A percentile compares a stretch with the other conserved stretches of the same genome.
Evolutionary conservation across 2,329 filamentous ascomycete genomes (phyloP).

Genomic region (Fusarium sp.): DNA sequence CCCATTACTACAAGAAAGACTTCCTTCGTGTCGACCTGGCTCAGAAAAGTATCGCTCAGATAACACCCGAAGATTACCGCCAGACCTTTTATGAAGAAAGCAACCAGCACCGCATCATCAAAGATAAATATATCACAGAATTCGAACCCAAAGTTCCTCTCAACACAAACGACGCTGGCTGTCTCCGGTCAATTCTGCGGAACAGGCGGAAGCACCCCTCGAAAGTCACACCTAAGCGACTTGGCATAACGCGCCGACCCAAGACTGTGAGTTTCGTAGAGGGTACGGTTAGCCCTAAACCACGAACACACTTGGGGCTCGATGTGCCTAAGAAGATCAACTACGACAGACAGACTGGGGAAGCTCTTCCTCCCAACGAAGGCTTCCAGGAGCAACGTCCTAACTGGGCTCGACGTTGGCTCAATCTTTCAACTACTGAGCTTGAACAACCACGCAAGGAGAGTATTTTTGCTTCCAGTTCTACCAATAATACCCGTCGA

Average conservation of each 20-base stretch:
- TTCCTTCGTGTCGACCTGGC: conserved; percentile 25
- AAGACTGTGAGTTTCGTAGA: conserved; percentile 52
- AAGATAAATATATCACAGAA: conserved; percentile 38
- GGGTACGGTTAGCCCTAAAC: conserved; percentile 46
- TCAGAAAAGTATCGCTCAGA: conserved; percentile 24
- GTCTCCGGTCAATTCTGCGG: conserved; percentile 50
- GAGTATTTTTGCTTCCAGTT: conserved; percentile 2
- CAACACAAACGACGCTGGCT: conserved; percentile 32
- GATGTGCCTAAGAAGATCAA: conserved; percentile 42
- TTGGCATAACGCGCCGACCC: conserved; percentile 43
- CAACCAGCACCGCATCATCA: conserved; percentile 39
- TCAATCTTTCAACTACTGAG: conserved; percentile 19
- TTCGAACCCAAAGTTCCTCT: conserved; percentile 43
- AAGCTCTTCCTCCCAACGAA: conserved; percentile 6
- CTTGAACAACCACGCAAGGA: conserved; percentile 12
- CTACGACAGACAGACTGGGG: conserved; percentile 14
- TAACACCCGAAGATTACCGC: conserved; percentile 38
- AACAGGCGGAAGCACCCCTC: conserved; percentile 42
- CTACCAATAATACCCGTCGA: conserved; percentile 8
- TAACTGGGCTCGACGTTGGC: conserved; percentile 24
- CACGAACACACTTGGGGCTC: conserved; percentile 46
- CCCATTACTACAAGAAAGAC: conserved; percentile 31
- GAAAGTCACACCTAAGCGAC: conserved; percentile 45
- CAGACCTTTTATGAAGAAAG: conserved; percentile 40
- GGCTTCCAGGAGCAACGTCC: conserved; percentile 32